These are phyloP conservation scores for Trichoderma sp. DNA, from an alignment of 2,329 filamentous ascomycete genomes.

Conservation along the genomic window DNA sequence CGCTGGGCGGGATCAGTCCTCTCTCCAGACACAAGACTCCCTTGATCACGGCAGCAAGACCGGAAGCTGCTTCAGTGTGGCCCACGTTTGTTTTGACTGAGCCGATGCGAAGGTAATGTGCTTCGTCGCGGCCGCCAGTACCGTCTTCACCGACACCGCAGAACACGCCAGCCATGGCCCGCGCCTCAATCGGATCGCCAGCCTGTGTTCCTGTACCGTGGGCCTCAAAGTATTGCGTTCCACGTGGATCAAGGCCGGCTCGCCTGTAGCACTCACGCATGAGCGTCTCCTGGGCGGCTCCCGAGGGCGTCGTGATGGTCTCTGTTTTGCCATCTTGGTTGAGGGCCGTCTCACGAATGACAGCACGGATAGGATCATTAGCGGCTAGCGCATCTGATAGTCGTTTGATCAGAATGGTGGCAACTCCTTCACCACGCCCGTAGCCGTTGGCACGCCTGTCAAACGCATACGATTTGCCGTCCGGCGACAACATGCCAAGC, in stretches of 20 bases:
- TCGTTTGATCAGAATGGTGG: not conserved
- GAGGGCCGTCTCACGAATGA: not conserved
- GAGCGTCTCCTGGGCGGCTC: not conserved
- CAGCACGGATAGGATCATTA: constrained; percentile 4
- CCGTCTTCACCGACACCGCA: not conserved
- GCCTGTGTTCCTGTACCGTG: constrained; percentile 39
- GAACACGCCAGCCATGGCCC: not conserved
- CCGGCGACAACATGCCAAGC: not conserved
- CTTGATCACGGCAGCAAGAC: constrained; percentile 25
- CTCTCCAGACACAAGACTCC: not conserved
- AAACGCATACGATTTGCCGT: constrained; percentile 11
- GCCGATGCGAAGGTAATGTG: constrained; percentile 22
- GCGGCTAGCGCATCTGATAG: not conserved
- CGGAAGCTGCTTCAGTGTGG: constrained; percentile 29
- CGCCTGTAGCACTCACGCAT: not conserved
- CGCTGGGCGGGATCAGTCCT: not conserved
- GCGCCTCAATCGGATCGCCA: constrained; percentile 26
- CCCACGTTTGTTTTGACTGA: constrained; percentile 32
- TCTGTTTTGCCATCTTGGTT: constrained; percentile 17
- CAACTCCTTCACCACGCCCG: constrained; percentile 16
- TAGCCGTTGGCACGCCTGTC: constrained; percentile 8
- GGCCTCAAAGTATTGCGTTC: constrained; percentile 14
- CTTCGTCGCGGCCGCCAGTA: constrained; percentile 19
- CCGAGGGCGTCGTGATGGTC: constrained; percentile 7
- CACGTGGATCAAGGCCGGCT: not conserved